A percentile compares a stretch with the other conserved stretches of the same genome.
phyloP scores from a whole-genome alignment of 2,329 filamentous ascomycete genomes.

The Zarea fungicola region DNA sequence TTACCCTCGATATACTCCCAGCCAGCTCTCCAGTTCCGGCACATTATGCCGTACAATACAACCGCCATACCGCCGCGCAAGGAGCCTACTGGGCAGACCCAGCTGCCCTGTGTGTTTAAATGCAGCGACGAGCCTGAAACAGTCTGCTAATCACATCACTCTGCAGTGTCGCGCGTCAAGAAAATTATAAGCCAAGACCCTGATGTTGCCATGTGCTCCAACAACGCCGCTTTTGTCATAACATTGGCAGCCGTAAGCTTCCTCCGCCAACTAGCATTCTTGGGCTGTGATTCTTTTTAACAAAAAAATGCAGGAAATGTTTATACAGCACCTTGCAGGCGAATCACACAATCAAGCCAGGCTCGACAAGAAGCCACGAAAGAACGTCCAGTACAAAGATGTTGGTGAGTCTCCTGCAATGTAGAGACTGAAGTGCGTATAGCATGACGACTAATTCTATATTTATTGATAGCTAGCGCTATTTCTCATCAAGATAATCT shows the following conservation, averaged over 20 bases:
- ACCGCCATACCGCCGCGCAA: constrained; percentile 72
- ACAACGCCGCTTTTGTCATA: constrained; percentile 90
- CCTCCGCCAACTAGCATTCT: background rate
- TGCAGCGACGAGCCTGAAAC: background rate
- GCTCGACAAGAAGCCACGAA: constrained; percentile 82
- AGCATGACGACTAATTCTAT: background rate
- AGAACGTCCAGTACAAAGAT: constrained; percentile 95
- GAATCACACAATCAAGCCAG: constrained; percentile 86
- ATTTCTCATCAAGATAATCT: constrained; percentile 87
- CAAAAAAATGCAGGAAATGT: constrained; percentile 68
- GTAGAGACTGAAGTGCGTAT: background rate
- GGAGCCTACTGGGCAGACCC: constrained; percentile 78
- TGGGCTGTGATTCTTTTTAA: constrained; percentile 5
- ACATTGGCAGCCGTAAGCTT: constrained; percentile 73
- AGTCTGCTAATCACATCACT: constrained; percentile 10
- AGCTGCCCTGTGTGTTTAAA: constrained; percentile 68
- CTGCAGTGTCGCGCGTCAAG: constrained; percentile 82
- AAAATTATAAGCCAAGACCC: constrained; percentile 89
- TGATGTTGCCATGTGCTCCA: constrained; percentile 80
- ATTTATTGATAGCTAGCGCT: constrained; percentile 59
- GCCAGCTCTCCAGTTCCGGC: background rate
- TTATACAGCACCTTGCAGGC: constrained; percentile 84
- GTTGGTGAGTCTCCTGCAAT: constrained; percentile 54
- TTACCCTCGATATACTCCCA: background rate
- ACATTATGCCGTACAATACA: constrained; percentile 82